These are phyloP conservation scores for Vachellia collinsii DNA, from an alignment of 306 rosid species.

Conservation along the genomic window DNA sequence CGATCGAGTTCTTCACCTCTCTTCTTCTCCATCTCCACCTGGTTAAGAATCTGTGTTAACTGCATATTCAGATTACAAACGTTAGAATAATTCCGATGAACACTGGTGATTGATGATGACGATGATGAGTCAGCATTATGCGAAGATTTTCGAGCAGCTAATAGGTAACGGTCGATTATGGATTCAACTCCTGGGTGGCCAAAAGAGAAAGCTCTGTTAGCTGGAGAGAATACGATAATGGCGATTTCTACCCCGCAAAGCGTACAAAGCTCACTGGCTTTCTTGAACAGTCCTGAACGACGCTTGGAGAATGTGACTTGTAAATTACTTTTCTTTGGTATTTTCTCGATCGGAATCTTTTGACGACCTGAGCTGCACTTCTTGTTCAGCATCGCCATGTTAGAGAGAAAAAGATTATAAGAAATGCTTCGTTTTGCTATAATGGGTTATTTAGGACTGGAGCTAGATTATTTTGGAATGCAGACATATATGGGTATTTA, in stretches of 20 bases:
- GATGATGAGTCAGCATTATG: neutral
- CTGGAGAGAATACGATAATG: slow-evolving; percentile 31
- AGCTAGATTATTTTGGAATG: neutral
- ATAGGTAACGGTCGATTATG: slow-evolving; percentile 12
- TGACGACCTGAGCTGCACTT: slow-evolving; percentile 34
- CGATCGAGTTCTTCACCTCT: slow-evolving; percentile 21
- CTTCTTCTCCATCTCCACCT: slow-evolving; percentile 31
- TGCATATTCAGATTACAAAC: slow-evolving; percentile 26
- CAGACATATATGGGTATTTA: slow-evolving; percentile 9
- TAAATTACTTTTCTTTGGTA: slow-evolving; percentile 31
- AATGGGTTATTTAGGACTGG: neutral
- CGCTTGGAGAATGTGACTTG: slow-evolving; percentile 40
- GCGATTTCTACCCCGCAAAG: slow-evolving; percentile 39
- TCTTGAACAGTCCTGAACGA: slow-evolving; percentile 32
- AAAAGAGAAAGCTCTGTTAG: slow-evolving; percentile 35
- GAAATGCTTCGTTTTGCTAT: slow-evolving; percentile 5
- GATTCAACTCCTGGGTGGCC: slow-evolving; percentile 40
- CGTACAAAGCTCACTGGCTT: slow-evolving; percentile 42
- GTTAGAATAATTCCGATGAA: neutral
- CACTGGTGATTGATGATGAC: neutral
- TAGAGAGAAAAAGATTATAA: neutral
- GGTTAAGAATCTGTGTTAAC: slow-evolving; percentile 11
- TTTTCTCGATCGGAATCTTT: slow-evolving; percentile 33
- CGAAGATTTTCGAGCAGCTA: neutral
- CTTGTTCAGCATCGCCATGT: slow-evolving; percentile 6